Conservation (phyloP, 179 eudicot genomes). For the Pouteria campechiana region DNA sequence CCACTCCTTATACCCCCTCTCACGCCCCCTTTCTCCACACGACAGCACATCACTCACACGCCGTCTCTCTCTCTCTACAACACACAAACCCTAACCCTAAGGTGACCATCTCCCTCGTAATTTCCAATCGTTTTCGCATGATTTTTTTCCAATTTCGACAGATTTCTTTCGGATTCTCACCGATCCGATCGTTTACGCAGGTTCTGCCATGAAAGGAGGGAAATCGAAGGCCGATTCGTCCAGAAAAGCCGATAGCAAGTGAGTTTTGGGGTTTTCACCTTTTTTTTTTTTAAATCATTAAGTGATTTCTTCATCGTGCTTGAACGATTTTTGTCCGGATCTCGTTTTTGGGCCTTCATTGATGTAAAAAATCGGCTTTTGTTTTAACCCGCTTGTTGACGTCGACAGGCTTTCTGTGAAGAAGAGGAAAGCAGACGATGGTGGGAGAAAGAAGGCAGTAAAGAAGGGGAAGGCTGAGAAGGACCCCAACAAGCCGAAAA, state of each 20-base stretch:
- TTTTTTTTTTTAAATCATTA: neutral
- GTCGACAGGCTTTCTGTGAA: conserved; percentile 51
- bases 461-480: conserved; percentile 41
- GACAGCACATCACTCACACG: conserved; percentile 8
- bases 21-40: neutral
- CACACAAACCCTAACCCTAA: conserved; percentile 20
- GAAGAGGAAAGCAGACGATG: too few relatives aligned
- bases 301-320: neutral
- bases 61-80: conserved; percentile 4
- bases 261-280: conserved; percentile 1
- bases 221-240: conserved; percentile 33
- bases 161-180: conserved; percentile 14
- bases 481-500: conserved; percentile 86
- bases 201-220: conserved; percentile 42
- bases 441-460: too few relatives aligned
- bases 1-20: conserved; percentile 5
- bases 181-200: conserved; percentile 10
- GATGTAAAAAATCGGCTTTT: conserved; percentile 4
- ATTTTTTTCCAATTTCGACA: conserved; percentile 4
- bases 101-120: neutral
- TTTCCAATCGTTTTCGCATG: neutral
- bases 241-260: conserved; percentile 30
- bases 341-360: neutral
- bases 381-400: neutral
- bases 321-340: neutral